A percentile compares a stretch with the other conserved stretches of the same genome.
phyloP scores from a whole-genome alignment of 768 basidiomycete species.

The Phallus indusiatus region DNA sequence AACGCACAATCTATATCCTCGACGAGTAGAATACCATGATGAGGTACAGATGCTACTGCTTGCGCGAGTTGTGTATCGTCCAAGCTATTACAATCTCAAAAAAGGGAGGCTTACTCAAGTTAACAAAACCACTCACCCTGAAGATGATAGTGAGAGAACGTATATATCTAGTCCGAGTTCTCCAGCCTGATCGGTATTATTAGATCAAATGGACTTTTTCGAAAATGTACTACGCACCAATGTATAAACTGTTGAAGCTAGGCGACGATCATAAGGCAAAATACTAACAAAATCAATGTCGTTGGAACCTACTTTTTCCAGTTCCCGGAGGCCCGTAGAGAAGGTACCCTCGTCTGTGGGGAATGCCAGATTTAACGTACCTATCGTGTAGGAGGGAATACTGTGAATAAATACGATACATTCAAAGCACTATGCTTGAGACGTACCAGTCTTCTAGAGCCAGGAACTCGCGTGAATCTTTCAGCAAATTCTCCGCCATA shows the following conservation, averaged over 20 bases:
- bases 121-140: slow-evolving; percentile 27
- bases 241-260: slow-evolving; percentile 37
- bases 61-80: slow-evolving; percentile 41
- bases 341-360: slow-evolving; percentile 47
- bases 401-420: background rate
- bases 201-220: background rate
- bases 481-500: slow-evolving; percentile 35
- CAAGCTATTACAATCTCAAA: slow-evolving; percentile 24
- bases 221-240: slow-evolving; percentile 23
- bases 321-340: slow-evolving; percentile 54
- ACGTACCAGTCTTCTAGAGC: slow-evolving; percentile 46
- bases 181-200: slow-evolving; percentile 3
- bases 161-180: slow-evolving; percentile 21
- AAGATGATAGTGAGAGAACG: slow-evolving; percentile 40
- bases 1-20: slow-evolving; percentile 59
- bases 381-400: background rate
- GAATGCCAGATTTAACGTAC: slow-evolving; percentile 39
- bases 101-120: no score
- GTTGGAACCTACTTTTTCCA: slow-evolving; percentile 37
- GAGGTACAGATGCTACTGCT: slow-evolving; percentile 37
- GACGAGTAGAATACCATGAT: slow-evolving; percentile 44
- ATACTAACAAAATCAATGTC: slow-evolving; percentile 17
- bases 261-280: background rate
- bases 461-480: slow-evolving; percentile 45
- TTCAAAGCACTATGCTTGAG: background rate